Evolutionary conservation across 2,329 filamentous ascomycete species (phyloP), one percentile per base, ranked within the genome.

Genomic region (Fusarium tricinctum): DNA sequence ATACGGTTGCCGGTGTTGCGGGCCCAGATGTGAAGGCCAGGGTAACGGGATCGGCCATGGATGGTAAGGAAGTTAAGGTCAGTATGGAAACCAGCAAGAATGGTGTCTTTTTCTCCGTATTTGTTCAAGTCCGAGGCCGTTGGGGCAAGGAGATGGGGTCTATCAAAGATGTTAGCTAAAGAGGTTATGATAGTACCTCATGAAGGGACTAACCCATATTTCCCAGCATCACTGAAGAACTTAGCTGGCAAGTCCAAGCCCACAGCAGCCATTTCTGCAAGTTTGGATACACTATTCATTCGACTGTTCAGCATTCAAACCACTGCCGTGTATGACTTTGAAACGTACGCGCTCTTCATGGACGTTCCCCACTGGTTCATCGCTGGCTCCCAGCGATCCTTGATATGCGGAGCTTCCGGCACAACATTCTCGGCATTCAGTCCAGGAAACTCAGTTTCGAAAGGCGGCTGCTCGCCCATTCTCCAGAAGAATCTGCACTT

Each of bases 21-120:
- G 22, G 86, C 87, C 87, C 87, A 89, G 72, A 89, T 85, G 79
- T 89, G 83, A 69, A 89, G 81, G 4, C 87, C 87, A 0, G 87
- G 87, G 70, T 88, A 89, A 61, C 87, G 85, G 30, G 85, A 88
- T 68, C 87, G 87, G 58, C 87, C 87, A 79, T 89, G 87, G 77
- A 89, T 89, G 68, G 87, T 89, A 52, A 89, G 81, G 75, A 89
- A 89, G 81, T 89, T 89, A 59, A 89, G 85, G 72, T 89, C 87
- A 1, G 87, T 89, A 76, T 89, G 87, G 80, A 89, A 89, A 39
- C 87, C 87, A 17, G 87, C 87, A 17, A 89, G 83, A 72, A 89
- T 88, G 49, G 86, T 89, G 78, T 88, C 82, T 50, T 81, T 78
- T 5, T 75, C 47, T 46, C 84, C 85, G 78, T 88, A 87, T 59